Evolutionary conservation across 1,284 basidiomycete species (phyloP).

Genomic region (Serendipita sp.): DNA sequence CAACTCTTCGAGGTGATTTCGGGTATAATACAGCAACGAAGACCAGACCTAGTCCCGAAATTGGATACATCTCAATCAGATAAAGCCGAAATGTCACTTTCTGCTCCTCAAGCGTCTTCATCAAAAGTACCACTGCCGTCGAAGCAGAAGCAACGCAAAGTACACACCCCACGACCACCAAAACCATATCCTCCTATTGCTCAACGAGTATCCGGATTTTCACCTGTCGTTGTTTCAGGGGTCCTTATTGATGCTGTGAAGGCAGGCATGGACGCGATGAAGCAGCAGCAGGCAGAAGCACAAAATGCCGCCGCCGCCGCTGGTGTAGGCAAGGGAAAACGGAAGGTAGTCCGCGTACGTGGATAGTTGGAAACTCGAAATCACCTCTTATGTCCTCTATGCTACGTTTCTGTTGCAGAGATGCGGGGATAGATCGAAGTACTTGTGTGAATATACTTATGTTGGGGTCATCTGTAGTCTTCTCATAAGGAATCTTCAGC

Average conservation of each 20-base stretch:
- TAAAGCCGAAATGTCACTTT: slow-evolving; percentile 9
- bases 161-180: slow-evolving; percentile 37
- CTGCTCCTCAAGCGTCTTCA: slow-evolving; percentile 10
- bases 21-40: slow-evolving; percentile 55
- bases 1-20: slow-evolving; percentile 67
- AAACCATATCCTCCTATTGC: slow-evolving; percentile 38
- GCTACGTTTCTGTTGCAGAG: neutral
- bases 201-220: slow-evolving; percentile 44
- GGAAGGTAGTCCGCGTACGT: slow-evolving; percentile 66
- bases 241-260: slow-evolving; percentile 64
- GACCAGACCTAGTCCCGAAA: slow-evolving; percentile 57
- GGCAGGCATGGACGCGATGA: slow-evolving; percentile 52
- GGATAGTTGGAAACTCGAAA: slow-evolving; percentile 21
- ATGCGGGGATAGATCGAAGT: too few species aligned
- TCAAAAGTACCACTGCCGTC: slow-evolving; percentile 15
- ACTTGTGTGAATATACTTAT: too few species aligned
- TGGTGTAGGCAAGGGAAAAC: slow-evolving; percentile 47
- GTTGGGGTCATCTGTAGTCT: too few species aligned
- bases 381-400: neutral
- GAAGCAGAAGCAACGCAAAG: slow-evolving; percentile 18
- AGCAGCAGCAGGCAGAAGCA: slow-evolving; percentile 27
- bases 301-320: slow-evolving; percentile 24
- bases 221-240: slow-evolving; percentile 57
- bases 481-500: too few species aligned
- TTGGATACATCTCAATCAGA: slow-evolving; percentile 20